Conservation (phyloP, 1,284 basidiomycete genomes). For the Exsudoporus floridanus region DNA sequence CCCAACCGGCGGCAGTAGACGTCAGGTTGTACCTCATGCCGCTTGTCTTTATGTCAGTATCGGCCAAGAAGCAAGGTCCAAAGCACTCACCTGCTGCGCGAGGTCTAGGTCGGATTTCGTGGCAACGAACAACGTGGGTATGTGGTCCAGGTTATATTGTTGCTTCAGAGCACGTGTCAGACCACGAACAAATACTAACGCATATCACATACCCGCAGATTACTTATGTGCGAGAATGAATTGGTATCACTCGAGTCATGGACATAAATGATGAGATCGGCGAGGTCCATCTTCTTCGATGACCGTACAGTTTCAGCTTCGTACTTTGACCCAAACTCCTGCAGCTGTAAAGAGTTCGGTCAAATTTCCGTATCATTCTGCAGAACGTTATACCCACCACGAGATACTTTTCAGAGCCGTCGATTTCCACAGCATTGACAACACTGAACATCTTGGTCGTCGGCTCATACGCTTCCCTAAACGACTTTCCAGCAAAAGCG, state of each 20-base stretch:
- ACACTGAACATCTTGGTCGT: slow-evolving; percentile 90
- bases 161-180: slow-evolving; percentile 56
- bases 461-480: slow-evolving; percentile 72
- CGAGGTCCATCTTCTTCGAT: slow-evolving; percentile 86
- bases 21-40: slow-evolving; percentile 98
- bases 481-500: slow-evolving; percentile 84
- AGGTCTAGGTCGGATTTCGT: slow-evolving; percentile 98
- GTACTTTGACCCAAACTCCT: slow-evolving; percentile 96
- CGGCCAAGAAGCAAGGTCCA: slow-evolving; percentile 3
- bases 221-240: slow-evolving; percentile 97
- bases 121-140: slow-evolving; percentile 96
- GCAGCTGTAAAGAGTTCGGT: slow-evolving; percentile 55
- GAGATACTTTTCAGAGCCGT: slow-evolving; percentile 93
- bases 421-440: slow-evolving; percentile 93
- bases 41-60: slow-evolving; percentile 42
- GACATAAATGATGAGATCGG: slow-evolving; percentile 94
- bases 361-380: not conserved
- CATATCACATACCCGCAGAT: slow-evolving; percentile 70
- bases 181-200: not conserved
- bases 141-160: slow-evolving; percentile 93
- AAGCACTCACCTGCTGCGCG: slow-evolving; percentile 74
- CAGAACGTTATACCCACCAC: slow-evolving; percentile 60
- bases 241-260: slow-evolving; percentile 99
- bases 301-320: slow-evolving; percentile 90
- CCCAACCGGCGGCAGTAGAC: slow-evolving; percentile 88